Evolutionary conservation across 805 yeast species (phyloP), one percentile per base, ranked within the genome.

Genomic region (Saturnispora sanitii): DNA sequence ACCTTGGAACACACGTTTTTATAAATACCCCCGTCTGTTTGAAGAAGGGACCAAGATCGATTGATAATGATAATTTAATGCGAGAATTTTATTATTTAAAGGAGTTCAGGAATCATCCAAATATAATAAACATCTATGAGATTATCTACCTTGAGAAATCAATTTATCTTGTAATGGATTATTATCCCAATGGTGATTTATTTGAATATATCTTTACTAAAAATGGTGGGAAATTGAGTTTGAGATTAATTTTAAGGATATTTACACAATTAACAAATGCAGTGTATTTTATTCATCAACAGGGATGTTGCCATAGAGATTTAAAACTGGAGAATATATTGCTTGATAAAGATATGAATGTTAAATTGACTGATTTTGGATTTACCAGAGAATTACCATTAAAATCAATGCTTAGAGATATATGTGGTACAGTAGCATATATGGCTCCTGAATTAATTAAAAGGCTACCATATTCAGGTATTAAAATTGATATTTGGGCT

Each of bases 401-500:
- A 4, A 47, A 47, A 22, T 48, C 58, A 4, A 59, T 80, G 35
- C 61, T 90, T 26, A 82, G 80, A 37, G 92, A 96, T 0, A 69
- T 87, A 1, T 90, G 98, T 61, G 98, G 98, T 3, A 90, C 97
- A 0, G 77, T 87, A 1, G 94, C 86, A 3, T 90, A 90, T 57
- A 88, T 90, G 95, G 96, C 98, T 0, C 98, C 98, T 0, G 98
- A 90, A 56, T 66, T 92, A 46, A 65, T 88, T 15, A 65, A 67
- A 41, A 70, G 77, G 45, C 71, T 74, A 45, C 77, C 78, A 35
- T 87, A 87, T 57, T 77, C 77, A 32, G 97, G 96, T 0, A 71
- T 75, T 48, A 79, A 81, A 50, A 77, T 79, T 2, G 98, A 90
- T 56, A 77, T 83, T 6, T 90, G 98, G 98, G 76, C 96, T 0